Evolutionary conservation across 2,329 filamentous ascomycete genomes (phyloP).

Genomic region (Talaromyces rugulosus): DNA sequence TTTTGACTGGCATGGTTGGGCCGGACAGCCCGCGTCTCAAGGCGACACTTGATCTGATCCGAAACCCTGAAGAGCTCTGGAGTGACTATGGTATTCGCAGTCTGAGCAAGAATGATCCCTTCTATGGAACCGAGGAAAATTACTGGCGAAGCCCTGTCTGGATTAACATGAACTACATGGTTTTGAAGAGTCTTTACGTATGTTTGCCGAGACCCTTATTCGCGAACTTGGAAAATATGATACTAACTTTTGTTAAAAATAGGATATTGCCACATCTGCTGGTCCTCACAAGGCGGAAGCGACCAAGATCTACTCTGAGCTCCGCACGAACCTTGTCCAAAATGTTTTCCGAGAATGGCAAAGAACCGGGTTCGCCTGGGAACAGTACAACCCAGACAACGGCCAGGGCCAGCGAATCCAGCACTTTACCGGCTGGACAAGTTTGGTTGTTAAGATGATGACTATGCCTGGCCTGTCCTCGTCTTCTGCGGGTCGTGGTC

Average conservation of each 20-base stretch:
- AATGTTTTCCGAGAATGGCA: conserved; percentile 87
- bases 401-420: conserved; percentile 91
- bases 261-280: conserved; percentile 60
- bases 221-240: background rate
- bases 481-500: conserved; percentile 22
- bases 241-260: conserved; percentile 1
- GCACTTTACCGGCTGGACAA: conserved; percentile 99
- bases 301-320: conserved; percentile 66
- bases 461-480: conserved; percentile 69
- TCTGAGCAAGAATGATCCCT: conserved; percentile 74
- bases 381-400: conserved; percentile 94
- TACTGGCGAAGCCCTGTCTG: conserved; percentile 95
- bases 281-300: conserved; percentile 69
- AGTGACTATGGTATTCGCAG: conserved; percentile 84
- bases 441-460: conserved; percentile 95
- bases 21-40: conserved; percentile 70
- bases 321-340: conserved; percentile 80
- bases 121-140: conserved; percentile 89
- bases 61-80: conserved; percentile 82
- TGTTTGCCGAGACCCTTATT: conserved; percentile 35
- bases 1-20: conserved; percentile 75
- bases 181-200: conserved; percentile 72
- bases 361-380: conserved; percentile 94
- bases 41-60: conserved; percentile 71
- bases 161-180: conserved; percentile 95